Evolutionary conservation across 2,329 filamentous ascomycete genomes (phyloP), one percentile per base, ranked within the genome.

Genomic region (Cryphonectria naterciae): DNA sequence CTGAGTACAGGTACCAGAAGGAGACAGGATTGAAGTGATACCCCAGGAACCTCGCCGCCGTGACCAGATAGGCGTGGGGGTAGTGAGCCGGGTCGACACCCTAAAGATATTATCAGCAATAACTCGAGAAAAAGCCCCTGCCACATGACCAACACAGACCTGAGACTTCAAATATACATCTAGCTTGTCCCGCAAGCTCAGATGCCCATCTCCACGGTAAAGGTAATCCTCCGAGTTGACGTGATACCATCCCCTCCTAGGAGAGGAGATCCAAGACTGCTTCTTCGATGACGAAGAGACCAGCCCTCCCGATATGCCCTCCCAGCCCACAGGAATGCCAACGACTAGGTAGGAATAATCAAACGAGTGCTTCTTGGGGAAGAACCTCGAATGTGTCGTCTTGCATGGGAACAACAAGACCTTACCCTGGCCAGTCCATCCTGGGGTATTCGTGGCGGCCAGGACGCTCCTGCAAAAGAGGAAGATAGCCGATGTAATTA

Each of bases 1-100:
- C 74, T 17, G 89, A 86, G 77, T 95, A 94, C 2, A 95, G 85
- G 74, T 94, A 93, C 91, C 92, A 95, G 75, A 94, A 92, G 0
- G 91, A 94, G 2, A 92, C 90, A 0, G 91, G 91, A 75, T 93
- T 94, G 80, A 93, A 93, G 32, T 88, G 87, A 76, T 92, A 92
- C 3, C 90, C 89, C 7, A 93, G 78, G 72, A 93, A 91, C 41
- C 86, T 85, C 6, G 92, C 88, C 4, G 91, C 90, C 1, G 92
- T 94, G 32, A 93, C 83, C 4, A 95, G 82, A 75, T 93, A 94
- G 0, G 89, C 91, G 75, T 90, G 84, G 15, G 89, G 87, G 80
- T 92, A 94, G 62, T 84, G 81, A 1, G 83, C 77, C 65, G 88
- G 86, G 70, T 89, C 83, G n/a, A 89, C 82, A 17, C 84, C 84